Percentiles rank a stretch among this genome's conserved stretches.
These are phyloP conservation scores for Phytopythium montanum DNA, from an alignment of 352 stramenopile species.

Conservation along the genomic window DNA sequence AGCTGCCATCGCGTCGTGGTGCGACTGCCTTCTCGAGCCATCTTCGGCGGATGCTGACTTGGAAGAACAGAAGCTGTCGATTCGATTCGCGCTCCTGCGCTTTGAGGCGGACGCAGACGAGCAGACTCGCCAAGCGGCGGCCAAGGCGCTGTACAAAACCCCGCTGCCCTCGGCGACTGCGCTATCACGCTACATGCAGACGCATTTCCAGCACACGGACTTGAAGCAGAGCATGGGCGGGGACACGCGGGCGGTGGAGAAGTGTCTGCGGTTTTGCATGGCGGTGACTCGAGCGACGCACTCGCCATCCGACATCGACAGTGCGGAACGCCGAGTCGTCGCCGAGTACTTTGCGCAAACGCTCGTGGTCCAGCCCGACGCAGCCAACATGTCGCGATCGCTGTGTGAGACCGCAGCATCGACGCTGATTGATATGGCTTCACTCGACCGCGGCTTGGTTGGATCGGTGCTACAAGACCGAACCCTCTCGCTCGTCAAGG, in stretches of 20 bases:
- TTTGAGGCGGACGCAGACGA: conserved; percentile 35
- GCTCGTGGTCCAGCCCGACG: conserved; percentile 19
- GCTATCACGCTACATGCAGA: conserved; percentile 24
- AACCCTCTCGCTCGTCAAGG: conserved; percentile 19
- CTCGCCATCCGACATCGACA: conserved; percentile 13
- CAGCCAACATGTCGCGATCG: neutral
- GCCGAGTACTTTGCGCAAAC: conserved; percentile 51
- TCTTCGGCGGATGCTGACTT: conserved; percentile 5
- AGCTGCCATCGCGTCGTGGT: conserved; percentile 55
- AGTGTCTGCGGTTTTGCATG: conserved; percentile 53
- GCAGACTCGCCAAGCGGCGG: conserved; percentile 29
- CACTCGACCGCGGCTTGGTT: conserved; percentile 25
- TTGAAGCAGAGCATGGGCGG: conserved; percentile 40
- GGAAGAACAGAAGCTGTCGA: conserved; percentile 25
- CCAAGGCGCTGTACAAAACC: conserved; percentile 40
- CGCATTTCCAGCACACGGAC: conserved; percentile 23
- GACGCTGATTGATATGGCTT: conserved; percentile 30
- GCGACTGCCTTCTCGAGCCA: conserved; percentile 29
- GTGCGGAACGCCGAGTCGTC: conserved; percentile 23
- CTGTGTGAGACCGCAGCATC: conserved; percentile 36
- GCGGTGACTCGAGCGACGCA: conserved; percentile 29
- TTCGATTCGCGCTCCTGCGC: conserved; percentile 62
- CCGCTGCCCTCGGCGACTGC: conserved; percentile 33
- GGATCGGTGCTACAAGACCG: conserved; percentile 17
- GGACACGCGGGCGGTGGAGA: conserved; percentile 27